Conservation (phyloP, 2,329 filamentous ascomycete genomes). For the Microdochium nivale region DNA sequence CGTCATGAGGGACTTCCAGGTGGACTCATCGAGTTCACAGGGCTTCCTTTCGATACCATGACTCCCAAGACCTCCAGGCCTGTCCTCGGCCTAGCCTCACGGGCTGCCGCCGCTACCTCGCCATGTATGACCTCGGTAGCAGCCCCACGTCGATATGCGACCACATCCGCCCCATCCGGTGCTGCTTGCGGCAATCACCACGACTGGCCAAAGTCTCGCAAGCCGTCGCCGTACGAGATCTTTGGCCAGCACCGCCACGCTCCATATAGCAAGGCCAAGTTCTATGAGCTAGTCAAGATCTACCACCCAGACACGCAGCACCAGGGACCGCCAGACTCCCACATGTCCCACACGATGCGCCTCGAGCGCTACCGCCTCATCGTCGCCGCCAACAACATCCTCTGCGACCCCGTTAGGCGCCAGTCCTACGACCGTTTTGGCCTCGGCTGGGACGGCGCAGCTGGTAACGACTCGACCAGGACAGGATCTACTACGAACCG, state of each 20-base stretch:
- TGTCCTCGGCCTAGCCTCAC: neutral
- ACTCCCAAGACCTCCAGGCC: neutral
- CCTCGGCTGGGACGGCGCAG: slow-evolving; percentile 63
- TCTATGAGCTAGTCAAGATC: slow-evolving; percentile 87
- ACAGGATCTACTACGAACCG: slow-evolving; percentile 29
- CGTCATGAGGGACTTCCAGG: neutral
- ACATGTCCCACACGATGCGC: slow-evolving; percentile 51
- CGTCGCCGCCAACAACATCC: slow-evolving; percentile 78
- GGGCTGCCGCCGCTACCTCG: neutral
- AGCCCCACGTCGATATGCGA: neutral
- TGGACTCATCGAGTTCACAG: neutral
- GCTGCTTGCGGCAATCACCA: slow-evolving; percentile 5
- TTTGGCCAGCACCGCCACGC: slow-evolving; percentile 51
- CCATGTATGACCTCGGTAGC: neutral
- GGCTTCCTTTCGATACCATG: neutral
- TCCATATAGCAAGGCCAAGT: slow-evolving; percentile 73
- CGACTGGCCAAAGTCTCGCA: slow-evolving; percentile 36
- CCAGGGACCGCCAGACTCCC: slow-evolving; percentile 29
- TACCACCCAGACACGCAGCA: slow-evolving; percentile 79
- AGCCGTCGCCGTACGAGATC: slow-evolving; percentile 86
- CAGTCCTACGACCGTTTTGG: slow-evolving; percentile 76
- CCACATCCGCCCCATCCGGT: slow-evolving; percentile 5
- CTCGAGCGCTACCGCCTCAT: slow-evolving; percentile 88
- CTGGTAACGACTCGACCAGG: slow-evolving; percentile 33
- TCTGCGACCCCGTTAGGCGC: slow-evolving; percentile 72